phyloP scores from a whole-genome alignment of 495 filamentous ascomycete species.

The Beverwykella pulmonaria region DNA sequence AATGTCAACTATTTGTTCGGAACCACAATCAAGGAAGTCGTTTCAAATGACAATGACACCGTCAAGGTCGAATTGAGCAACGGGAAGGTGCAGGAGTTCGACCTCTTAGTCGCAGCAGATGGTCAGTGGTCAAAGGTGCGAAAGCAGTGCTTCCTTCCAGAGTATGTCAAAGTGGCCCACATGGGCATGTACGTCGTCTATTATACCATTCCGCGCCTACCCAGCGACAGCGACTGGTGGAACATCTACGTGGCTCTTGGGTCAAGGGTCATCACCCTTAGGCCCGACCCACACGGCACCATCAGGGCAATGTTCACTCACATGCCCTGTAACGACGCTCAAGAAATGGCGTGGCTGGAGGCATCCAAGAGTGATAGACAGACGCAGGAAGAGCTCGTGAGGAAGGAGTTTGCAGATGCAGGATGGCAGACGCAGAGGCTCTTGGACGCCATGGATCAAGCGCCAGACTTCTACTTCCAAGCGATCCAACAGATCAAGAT shows the following conservation, averaged over 20 bases:
- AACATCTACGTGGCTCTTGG: conserved; percentile 45
- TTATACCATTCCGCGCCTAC: conserved; percentile 30
- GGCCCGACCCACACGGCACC: conserved; percentile 37
- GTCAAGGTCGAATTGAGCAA: conserved; percentile 35
- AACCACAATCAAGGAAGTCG: conserved; percentile 25
- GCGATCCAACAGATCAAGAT: conserved; percentile 47
- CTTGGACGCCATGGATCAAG: conserved; percentile 44
- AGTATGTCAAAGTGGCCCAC: conserved; percentile 20
- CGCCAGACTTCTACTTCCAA: conserved; percentile 57
- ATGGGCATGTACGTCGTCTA: conserved; percentile 36
- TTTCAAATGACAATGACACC: conserved; percentile 18
- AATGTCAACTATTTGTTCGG: conserved; percentile 48
- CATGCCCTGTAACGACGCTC: conserved; percentile 43
- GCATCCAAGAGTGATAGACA: conserved; percentile 11
- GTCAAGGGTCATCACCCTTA: conserved; percentile 40
- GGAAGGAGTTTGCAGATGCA: conserved; percentile 48
- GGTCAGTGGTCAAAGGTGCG: conserved; percentile 37
- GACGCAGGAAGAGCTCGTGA: conserved; percentile 33
- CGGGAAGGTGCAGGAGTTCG: conserved; percentile 28
- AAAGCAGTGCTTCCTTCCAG: conserved; percentile 15
- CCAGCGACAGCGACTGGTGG: conserved; percentile 45
- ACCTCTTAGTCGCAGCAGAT: conserved; percentile 39
- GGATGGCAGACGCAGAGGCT: conserved; percentile 52
- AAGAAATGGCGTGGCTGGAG: conserved; percentile 40
- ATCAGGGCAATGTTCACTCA: conserved; percentile 32